Percentiles rank a stretch among this genome's conserved stretches.
These are phyloP conservation scores for Parsonsia alboflavescens DNA, from an alignment of 257 asterid genomes.

Conservation along the genomic window DNA sequence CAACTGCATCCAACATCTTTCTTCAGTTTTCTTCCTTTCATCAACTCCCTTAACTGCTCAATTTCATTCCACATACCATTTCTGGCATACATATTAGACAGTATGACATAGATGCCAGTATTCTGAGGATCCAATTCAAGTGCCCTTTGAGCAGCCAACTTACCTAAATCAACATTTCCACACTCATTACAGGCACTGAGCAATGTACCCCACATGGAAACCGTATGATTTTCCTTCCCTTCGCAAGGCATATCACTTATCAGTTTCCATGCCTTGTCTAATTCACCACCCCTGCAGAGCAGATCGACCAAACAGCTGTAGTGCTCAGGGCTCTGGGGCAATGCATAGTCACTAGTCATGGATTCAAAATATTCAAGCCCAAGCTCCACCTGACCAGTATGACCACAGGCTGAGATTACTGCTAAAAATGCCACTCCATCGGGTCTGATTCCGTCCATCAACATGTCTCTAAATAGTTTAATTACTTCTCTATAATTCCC, in stretches of 20 bases:
- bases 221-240: slow-evolving; percentile 21
- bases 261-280: slow-evolving; percentile 58
- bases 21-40: slow-evolving; percentile 56
- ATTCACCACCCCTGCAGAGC: slow-evolving; percentile 80
- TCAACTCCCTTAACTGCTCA: slow-evolving; percentile 53
- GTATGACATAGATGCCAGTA: slow-evolving; percentile 58
- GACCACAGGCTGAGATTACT: slow-evolving; percentile 76
- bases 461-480: slow-evolving; percentile 50
- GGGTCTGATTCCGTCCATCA: slow-evolving; percentile 56
- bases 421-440: slow-evolving; percentile 74
- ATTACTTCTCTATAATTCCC: slow-evolving; percentile 58
- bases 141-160: slow-evolving; percentile 72
- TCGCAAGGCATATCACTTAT: slow-evolving; percentile 35
- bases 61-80: slow-evolving; percentile 75
- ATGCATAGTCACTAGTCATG: slow-evolving; percentile 48
- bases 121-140: slow-evolving; percentile 62
- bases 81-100: slow-evolving; percentile 74
- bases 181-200: slow-evolving; percentile 67
- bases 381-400: slow-evolving; percentile 76
- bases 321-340: slow-evolving; percentile 62
- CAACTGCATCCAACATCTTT: slow-evolving; percentile 73
- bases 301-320: slow-evolving; percentile 75
- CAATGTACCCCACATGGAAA: slow-evolving; percentile 82
- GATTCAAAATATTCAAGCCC: slow-evolving; percentile 64
- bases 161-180: slow-evolving; percentile 66